Evolutionary conservation across 495 filamentous ascomycete species (phyloP).

Genomic region (Letharia lupina): DNA sequence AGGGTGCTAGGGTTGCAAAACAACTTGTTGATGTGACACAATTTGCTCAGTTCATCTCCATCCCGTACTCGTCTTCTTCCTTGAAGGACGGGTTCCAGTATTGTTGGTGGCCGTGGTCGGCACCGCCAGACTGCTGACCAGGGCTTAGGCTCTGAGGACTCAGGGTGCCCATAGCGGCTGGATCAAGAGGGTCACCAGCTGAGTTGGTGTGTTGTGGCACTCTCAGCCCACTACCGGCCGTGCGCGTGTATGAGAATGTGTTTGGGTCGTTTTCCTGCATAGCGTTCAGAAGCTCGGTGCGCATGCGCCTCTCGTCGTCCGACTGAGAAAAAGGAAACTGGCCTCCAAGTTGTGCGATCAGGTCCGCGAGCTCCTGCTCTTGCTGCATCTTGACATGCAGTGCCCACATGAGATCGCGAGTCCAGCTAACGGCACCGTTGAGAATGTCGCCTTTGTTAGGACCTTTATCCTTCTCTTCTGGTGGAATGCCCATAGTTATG

Average conservation of each 20-base stretch:
- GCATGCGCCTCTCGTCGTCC: conserved; percentile 93
- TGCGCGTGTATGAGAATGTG: conserved; percentile 72
- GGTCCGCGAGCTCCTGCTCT: conserved; percentile 70
- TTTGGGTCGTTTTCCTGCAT: conserved; percentile 66
- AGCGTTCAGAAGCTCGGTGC: conserved; percentile 77
- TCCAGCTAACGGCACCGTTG: conserved; percentile 95
- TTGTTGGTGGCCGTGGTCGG: conserved; percentile 45
- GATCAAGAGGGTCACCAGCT: conserved; percentile 64
- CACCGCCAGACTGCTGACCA: conserved; percentile 52
- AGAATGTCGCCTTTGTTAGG: conserved; percentile 98
- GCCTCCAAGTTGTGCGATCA: conserved; percentile 61
- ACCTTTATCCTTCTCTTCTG: conserved; percentile 97
- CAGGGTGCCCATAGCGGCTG: conserved; percentile 35
- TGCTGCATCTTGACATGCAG: conserved; percentile 79
- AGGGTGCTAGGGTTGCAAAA: background rate
- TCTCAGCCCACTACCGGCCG: conserved; percentile 73
- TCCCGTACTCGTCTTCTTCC: conserved; percentile 82
- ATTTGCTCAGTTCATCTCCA: conserved; percentile 57
- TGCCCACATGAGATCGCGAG: conserved; percentile 95
- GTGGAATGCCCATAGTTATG: conserved; percentile 81
- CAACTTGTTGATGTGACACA: background rate
- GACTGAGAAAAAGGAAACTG: conserved; percentile 72
- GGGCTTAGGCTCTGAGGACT: conserved; percentile 64
- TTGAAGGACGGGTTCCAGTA: conserved; percentile 77
- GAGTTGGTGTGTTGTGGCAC: conserved; percentile 91